phyloP scores from a whole-genome alignment of 805 yeast genomes.

The Barnettozyma salicaria region DNA sequence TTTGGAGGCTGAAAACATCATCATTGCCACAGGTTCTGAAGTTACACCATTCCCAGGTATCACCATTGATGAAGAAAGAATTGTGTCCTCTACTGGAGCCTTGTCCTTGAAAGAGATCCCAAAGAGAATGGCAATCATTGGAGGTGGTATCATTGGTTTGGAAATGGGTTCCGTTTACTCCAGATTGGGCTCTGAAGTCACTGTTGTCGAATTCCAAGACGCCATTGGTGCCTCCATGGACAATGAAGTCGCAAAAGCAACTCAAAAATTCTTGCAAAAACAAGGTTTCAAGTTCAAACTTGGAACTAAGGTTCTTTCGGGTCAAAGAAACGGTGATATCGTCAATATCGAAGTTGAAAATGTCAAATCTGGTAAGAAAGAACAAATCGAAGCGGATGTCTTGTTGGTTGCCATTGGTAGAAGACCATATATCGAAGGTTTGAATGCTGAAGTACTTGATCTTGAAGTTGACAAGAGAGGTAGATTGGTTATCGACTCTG shows the following conservation, averaged over 20 bases:
- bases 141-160: slow-evolving; percentile 99
- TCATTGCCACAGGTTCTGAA: slow-evolving; percentile 98
- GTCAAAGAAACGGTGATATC: slow-evolving; percentile 79
- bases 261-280: slow-evolving; percentile 85
- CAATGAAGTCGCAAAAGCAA: slow-evolving; percentile 82
- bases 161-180: slow-evolving; percentile 99
- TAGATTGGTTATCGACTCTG: slow-evolving; percentile 87
- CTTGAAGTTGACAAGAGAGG: slow-evolving; percentile 89
- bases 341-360: slow-evolving; percentile 87
- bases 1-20: slow-evolving; percentile 78
- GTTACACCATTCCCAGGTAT: slow-evolving; percentile 99
- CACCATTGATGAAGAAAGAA: slow-evolving; percentile 92
- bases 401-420: slow-evolving; percentile 97
- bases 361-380: slow-evolving; percentile 78
- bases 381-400: slow-evolving; percentile 81
- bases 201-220: slow-evolving; percentile 84
- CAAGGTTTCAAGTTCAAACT: slow-evolving; percentile 93
- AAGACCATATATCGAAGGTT: slow-evolving; percentile 91
- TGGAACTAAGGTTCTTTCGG: slow-evolving; percentile 86
- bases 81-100: slow-evolving; percentile 93
- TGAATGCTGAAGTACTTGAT: slow-evolving; percentile 83
- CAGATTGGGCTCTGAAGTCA: slow-evolving; percentile 92
- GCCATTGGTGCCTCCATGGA: slow-evolving; percentile 99
- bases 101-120: slow-evolving; percentile 83
- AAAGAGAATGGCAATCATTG: slow-evolving; percentile 85